Conservation (phyloP, 345 rosid species). For the Rhizophora apiculata region DNA sequence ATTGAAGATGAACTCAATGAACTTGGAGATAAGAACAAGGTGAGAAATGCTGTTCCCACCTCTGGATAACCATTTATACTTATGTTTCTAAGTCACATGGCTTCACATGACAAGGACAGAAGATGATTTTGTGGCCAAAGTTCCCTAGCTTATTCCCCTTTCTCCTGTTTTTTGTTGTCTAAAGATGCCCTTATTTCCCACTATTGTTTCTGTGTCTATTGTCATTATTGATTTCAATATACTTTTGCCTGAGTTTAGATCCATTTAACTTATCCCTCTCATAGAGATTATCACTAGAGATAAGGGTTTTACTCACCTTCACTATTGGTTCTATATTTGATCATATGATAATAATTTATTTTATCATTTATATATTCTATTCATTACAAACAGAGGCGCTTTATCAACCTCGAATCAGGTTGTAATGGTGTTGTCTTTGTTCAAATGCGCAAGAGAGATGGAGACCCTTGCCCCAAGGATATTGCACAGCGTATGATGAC, state of each 20-base stretch:
- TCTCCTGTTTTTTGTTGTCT: neutral
- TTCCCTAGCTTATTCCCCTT: neutral
- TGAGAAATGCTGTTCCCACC: constrained; percentile 21
- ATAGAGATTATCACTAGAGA: too few species aligned
- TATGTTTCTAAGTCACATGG: neutral
- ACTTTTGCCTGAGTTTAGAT: too few species aligned
- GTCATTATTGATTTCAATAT: too few species aligned
- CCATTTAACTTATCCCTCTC: too few species aligned
- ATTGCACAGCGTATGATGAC: constrained; percentile 84
- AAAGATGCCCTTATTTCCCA: neutral
- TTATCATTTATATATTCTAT: too few species aligned
- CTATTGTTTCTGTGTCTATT: neutral
- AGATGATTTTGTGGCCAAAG: neutral
- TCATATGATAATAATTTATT: too few species aligned
- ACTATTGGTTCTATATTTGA: too few species aligned
- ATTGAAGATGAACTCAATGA: constrained; percentile 91
- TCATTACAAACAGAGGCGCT: constrained; percentile 56
- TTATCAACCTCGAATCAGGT: constrained; percentile 80
- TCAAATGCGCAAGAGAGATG: constrained; percentile 86
- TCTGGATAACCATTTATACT: constrained; percentile 16
- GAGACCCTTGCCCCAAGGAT: constrained; percentile 82
- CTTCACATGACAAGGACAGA: neutral
- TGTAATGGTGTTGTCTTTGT: constrained; percentile 84
- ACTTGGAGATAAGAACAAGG: constrained; percentile 94
- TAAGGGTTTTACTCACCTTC: too few species aligned